phyloP scores from a whole-genome alignment of 2,329 filamentous ascomycete genomes.

The Volutella citrinella region DNA sequence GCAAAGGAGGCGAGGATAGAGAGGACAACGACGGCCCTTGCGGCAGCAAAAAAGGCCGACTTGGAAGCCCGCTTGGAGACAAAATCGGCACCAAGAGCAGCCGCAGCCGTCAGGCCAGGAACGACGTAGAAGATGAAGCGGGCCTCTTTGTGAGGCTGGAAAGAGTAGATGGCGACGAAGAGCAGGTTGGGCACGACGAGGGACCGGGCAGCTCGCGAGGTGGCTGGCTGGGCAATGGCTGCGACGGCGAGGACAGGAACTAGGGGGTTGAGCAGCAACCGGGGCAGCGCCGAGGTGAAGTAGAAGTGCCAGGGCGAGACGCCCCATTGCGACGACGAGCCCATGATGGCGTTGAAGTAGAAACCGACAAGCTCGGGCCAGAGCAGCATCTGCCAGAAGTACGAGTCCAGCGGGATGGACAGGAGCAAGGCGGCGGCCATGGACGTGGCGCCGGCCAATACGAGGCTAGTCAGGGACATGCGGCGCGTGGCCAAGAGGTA shows the following conservation, averaged over 20 bases:
- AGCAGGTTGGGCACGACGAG: slow-evolving; percentile 64
- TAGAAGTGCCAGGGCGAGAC: slow-evolving; percentile 84
- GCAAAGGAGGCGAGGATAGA: slow-evolving; percentile 61
- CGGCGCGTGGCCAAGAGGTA: slow-evolving; percentile 59
- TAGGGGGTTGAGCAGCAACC: slow-evolving; percentile 78
- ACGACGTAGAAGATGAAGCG: slow-evolving; percentile 90
- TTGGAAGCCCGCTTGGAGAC: slow-evolving; percentile 66
- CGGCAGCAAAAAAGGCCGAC: slow-evolving; percentile 50
- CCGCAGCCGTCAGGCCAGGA: slow-evolving; percentile 74
- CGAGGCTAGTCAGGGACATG: slow-evolving; percentile 53
- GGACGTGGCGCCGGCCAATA: slow-evolving; percentile 65
- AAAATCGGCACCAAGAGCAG: slow-evolving; percentile 70
- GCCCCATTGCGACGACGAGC: slow-evolving; percentile 84
- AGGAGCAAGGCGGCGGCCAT: slow-evolving; percentile 63
- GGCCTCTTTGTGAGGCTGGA: slow-evolving; percentile 93
- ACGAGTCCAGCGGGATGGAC: slow-evolving; percentile 79
- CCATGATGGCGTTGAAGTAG: slow-evolving; percentile 84
- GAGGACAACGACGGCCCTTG: slow-evolving; percentile 52
- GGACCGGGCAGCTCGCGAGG: slow-evolving; percentile 39
- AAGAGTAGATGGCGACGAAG: slow-evolving; percentile 78
- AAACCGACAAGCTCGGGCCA: slow-evolving; percentile 93
- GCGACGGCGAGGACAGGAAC: slow-evolving; percentile 54
- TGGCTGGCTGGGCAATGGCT: slow-evolving; percentile 48
- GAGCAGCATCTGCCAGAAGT: slow-evolving; percentile 84
- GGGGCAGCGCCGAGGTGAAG: slow-evolving; percentile 75